Percentiles rank a stretch among this genome's conserved stretches.
phyloP scores from a whole-genome alignment of 495 filamentous ascomycete genomes.

The Chaetomium cochliodes region DNA sequence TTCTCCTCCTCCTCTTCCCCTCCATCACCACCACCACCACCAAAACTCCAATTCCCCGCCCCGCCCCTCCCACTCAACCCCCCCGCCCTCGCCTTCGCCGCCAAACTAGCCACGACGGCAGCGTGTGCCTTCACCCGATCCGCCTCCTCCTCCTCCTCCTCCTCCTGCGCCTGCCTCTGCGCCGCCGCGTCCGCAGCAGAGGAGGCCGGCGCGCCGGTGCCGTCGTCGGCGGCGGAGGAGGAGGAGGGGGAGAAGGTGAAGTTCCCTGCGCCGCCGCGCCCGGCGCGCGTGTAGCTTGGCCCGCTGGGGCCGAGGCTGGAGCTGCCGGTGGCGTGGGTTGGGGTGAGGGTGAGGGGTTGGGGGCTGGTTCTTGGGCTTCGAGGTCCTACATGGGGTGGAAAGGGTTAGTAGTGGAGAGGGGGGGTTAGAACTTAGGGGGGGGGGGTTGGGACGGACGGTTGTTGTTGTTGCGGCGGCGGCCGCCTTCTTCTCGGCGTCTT shows the following conservation, averaged over 20 bases:
- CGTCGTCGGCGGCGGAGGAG: background rate
- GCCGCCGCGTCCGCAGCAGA: slow-evolving; percentile 30
- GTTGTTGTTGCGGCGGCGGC: no score
- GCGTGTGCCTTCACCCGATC: slow-evolving; percentile 28
- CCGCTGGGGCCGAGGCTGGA: slow-evolving; percentile 15
- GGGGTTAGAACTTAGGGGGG: slow-evolving; percentile 18
- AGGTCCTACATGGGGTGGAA: slow-evolving; percentile 36
- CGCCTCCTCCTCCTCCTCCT: slow-evolving; percentile 9
- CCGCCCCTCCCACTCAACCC: slow-evolving; percentile 52
- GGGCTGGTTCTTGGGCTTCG: slow-evolving; percentile 40
- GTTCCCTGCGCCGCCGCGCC: slow-evolving; percentile 59
- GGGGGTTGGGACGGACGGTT: slow-evolving; percentile 19
- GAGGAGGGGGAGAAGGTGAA: slow-evolving; percentile 30
- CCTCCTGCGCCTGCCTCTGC: background rate
- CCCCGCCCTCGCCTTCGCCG: slow-evolving; percentile 23
- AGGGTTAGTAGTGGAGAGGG: slow-evolving; percentile 6
- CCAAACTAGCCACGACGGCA: slow-evolving; percentile 26
- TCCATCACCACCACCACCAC: background rate
- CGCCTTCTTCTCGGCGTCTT: slow-evolving; percentile 42
- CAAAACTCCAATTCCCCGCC: slow-evolving; percentile 54
- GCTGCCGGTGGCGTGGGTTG: slow-evolving; percentile 15
- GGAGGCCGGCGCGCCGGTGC: slow-evolving; percentile 35
- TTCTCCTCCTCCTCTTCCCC: slow-evolving; percentile 32
- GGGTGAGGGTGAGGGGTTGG: slow-evolving; percentile 6
- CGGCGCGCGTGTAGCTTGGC: slow-evolving; percentile 50